Percentiles rank a stretch among this genome's conserved stretches.
Evolutionary conservation across 257 asterid species (phyloP).

Genomic region (Scutellaria baicalensis): DNA sequence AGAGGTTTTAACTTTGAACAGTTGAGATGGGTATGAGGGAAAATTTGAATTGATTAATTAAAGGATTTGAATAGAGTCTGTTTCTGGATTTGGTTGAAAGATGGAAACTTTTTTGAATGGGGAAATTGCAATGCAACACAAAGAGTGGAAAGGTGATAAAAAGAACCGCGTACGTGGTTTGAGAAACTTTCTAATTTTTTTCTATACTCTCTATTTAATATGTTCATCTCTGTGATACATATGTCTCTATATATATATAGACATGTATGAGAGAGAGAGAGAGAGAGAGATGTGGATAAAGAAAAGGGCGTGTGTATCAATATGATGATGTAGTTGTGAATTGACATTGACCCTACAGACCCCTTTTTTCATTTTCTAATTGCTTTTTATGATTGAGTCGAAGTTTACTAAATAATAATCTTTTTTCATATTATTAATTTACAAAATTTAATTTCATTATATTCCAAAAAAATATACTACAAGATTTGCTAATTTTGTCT

Average conservation of each 20-base stretch:
- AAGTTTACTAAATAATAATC: too few species aligned
- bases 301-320: neutral
- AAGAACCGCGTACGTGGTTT: slow-evolving; percentile 22
- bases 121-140: neutral
- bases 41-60: too few species aligned
- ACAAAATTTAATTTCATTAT: too few species aligned
- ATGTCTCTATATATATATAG: neutral
- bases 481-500: too few species aligned
- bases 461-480: too few species aligned
- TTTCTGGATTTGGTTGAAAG: neutral
- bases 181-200: neutral
- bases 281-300: neutral
- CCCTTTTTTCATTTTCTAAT: neutral
- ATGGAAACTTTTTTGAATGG: slow-evolving; percentile 1
- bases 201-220: neutral
- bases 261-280: neutral
- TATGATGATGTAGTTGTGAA: neutral
- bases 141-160: slow-evolving; percentile 14
- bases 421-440: too few species aligned
- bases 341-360: neutral
- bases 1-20: neutral
- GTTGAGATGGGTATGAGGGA: neutral
- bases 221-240: neutral
- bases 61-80: neutral
- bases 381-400: neutral